Evolutionary conservation across 2,329 filamentous ascomycete species (phyloP).

Genomic region (Fusarium sp.): DNA sequence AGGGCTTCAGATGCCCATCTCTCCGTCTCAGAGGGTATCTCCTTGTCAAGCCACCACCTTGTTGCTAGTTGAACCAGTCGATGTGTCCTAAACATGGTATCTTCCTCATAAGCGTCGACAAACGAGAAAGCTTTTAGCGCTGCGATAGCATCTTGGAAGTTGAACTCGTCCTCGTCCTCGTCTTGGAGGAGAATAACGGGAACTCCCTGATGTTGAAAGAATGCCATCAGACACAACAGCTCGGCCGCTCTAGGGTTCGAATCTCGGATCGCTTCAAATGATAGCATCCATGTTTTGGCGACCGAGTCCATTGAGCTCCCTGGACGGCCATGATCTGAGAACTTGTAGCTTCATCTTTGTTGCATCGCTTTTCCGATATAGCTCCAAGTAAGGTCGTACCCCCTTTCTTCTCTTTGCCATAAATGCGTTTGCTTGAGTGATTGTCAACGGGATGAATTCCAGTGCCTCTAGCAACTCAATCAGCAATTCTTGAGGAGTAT

Average conservation of each 20-base stretch:
- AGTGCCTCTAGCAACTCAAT: neutral
- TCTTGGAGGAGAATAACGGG: neutral
- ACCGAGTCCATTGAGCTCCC: constrained; percentile 1
- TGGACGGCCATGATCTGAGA: neutral
- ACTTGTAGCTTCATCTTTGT: neutral
- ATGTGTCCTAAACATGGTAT: neutral
- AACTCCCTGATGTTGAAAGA: neutral
- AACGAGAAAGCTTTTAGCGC: neutral
- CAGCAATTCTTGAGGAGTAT: neutral
- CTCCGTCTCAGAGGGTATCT: neutral
- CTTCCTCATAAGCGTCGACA: neutral
- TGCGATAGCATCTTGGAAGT: neutral
- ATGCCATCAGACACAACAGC: neutral
- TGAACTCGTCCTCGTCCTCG: neutral
- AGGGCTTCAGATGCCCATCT: neutral
- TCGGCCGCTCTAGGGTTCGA: neutral
- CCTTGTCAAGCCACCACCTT: neutral
- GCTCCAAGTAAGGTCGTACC: neutral
- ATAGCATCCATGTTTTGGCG: neutral
- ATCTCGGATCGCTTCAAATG: neutral
- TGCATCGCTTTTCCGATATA: neutral
- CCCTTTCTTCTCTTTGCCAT: neutral
- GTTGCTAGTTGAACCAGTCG: neutral
- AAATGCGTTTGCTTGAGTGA: neutral
- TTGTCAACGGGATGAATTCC: neutral